These are phyloP conservation scores for Saccharomycopsis capsularis DNA, from an alignment of 805 yeast species.

Conservation along the genomic window DNA sequence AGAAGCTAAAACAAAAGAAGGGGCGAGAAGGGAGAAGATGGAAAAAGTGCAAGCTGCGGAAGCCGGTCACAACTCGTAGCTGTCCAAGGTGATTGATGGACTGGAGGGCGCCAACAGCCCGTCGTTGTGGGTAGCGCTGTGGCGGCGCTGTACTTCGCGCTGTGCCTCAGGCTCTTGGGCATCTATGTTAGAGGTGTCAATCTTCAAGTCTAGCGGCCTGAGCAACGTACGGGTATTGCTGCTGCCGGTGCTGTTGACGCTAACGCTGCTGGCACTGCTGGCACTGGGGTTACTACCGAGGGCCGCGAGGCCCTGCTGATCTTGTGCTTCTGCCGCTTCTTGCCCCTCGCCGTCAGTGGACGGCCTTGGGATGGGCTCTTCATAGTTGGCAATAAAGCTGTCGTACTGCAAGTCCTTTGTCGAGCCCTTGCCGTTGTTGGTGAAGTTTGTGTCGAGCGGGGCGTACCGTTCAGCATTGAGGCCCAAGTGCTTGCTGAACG, in stretches of 20 bases:
- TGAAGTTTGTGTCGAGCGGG: constrained; percentile 4
- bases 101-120: constrained; percentile 8
- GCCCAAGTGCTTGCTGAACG: background rate
- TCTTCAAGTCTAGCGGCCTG: constrained; percentile 8
- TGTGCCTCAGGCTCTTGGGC: too few species aligned
- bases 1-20: too few species aligned
- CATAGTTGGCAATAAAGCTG: constrained; percentile 13
- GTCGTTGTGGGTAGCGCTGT: background rate
- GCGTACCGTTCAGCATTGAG: background rate
- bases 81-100: constrained; percentile 18
- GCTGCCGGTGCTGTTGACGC: background rate
- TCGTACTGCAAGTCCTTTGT: background rate
- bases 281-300: too few species aligned
- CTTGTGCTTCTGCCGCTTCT: background rate
- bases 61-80: constrained; percentile 4
- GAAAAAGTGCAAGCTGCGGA: background rate
- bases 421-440: constrained; percentile 6
- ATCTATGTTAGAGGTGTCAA: constrained; percentile 13
- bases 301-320: too few species aligned
- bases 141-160: background rate
- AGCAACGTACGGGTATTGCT: background rate
- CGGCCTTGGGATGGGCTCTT: constrained; percentile 14
- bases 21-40: background rate
- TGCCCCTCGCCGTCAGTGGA: background rate
- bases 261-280: background rate